These are phyloP conservation scores for Solanum pennellii DNA, from an alignment of 257 asterid species.

Conservation along the genomic window DNA sequence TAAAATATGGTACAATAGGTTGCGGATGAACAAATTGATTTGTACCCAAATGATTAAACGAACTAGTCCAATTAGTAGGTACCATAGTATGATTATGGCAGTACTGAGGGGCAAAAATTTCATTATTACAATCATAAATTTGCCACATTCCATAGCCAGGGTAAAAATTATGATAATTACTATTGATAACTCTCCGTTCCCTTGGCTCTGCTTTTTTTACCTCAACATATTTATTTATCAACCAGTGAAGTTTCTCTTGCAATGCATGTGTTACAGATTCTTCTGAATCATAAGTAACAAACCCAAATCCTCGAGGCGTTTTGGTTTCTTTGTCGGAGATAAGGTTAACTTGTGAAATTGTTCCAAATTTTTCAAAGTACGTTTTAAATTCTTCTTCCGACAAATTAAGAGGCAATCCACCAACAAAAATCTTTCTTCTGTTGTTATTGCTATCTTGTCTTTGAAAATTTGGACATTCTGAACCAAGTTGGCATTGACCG, in stretches of 20 bases:
- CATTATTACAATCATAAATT: neutral
- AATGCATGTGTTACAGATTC: neutral
- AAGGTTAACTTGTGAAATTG: neutral
- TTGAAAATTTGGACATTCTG: neutral
- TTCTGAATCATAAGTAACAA: conserved; percentile 4
- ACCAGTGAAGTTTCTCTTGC: neutral
- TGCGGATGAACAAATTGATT: neutral
- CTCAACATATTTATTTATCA: conserved; percentile 8
- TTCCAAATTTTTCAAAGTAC: conserved; percentile 5
- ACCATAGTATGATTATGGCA: neutral
- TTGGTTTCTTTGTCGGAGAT: neutral
- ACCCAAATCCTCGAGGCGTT: neutral
- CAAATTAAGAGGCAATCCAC: conserved; percentile 7
- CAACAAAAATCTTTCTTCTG: conserved; percentile 11
- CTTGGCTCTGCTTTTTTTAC: conserved; percentile 1
- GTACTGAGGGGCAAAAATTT: neutral
- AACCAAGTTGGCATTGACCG: neutral
- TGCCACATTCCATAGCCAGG: neutral
- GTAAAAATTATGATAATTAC: neutral
- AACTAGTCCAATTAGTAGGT: neutral
- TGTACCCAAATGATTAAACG: neutral
- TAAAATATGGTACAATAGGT: neutral
- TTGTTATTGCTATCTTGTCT: neutral
- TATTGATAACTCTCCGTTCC: neutral
- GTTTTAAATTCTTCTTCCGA: neutral